Base-by-base conservation (phyloP, 169 alveolate genomes). In the Amoebophrya sp. region DNA sequence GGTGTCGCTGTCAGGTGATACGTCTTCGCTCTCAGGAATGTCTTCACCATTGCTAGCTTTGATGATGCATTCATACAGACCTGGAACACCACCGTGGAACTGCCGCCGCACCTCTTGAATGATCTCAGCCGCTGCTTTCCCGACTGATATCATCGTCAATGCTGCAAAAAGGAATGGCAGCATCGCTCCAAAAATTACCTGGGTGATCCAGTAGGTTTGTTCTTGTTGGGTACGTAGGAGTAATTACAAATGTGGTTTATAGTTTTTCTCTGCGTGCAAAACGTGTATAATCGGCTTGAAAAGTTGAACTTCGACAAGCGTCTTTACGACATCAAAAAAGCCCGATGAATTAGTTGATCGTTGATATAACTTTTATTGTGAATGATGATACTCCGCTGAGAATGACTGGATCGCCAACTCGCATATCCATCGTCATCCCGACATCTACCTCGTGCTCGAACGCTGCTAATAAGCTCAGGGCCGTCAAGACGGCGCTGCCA, bases 401-500 rank as follows among this genome's bases (percentile, higher is more conserved):
- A 33, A 93, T 95, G 91, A 95, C 91, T 89, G 97, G 96, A 38
- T 94, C 94, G 95, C 95, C 89, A 54, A 65, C 83, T 10, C 83
- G 83, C 39, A 90, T 93, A 93, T 91, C 95, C 93, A 41, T 95
- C 92, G 40, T 94, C 92, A 41, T 90, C 90, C 92, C 91, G 94
- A 93, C 76, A 41, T 93, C 90, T 40, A 95, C 95, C 83, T 96
- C 93, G 83, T 95, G 94, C 90, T 95, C 93, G 93, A 94, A 96
- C 89, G 97, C 98, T 36, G 96, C 97, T 93, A 95, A 95, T 55
- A 96, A 94, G 78, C 97, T 94, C 41, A 96, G 93, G 33, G 97
- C 94, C 90, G 95, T 96, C 38, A 96, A 91, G 78, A 96, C 96
- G 18, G 98, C 97, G 33, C 96, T 94, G 41, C 96, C 97, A 89